These are phyloP conservation scores for Phytophthora lateralis DNA, from an alignment of 352 stramenopile genomes.

Conservation along the genomic window DNA sequence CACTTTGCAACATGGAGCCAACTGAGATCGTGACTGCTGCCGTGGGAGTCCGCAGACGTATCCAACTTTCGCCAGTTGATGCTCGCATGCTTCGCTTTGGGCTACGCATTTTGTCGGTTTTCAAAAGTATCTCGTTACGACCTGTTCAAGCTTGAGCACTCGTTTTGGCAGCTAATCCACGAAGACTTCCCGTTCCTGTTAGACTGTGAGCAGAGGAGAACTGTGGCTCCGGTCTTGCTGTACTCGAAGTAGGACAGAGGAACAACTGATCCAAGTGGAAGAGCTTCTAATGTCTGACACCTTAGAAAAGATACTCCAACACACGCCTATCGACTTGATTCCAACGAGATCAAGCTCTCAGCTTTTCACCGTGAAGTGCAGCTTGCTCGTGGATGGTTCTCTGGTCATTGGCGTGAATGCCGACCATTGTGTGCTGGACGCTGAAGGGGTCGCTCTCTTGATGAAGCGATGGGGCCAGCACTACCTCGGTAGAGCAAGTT, in stretches of 20 bases:
- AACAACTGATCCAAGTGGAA: no score
- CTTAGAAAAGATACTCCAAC: conserved; percentile 5
- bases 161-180: conserved; percentile 5
- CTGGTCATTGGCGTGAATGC: conserved; percentile 13
- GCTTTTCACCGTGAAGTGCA: conserved; percentile 10
- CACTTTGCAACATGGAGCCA: no score
- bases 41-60: background rate
- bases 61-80: conserved; percentile 5
- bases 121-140: background rate
- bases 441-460: conserved; percentile 6
- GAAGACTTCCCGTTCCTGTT: conserved; percentile 6
- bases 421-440: conserved; percentile 13
- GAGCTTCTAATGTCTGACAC: no score
- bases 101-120: conserved; percentile 1
- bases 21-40: no score
- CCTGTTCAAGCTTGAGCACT: background rate
- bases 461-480: conserved; percentile 6
- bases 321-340: conserved; percentile 1
- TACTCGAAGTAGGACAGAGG: no score
- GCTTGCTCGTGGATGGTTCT: conserved; percentile 5
- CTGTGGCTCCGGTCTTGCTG: background rate
- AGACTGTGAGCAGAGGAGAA: background rate
- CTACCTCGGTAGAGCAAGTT: background rate
- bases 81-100: conserved; percentile 8
- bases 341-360: conserved; percentile 6